A percentile compares a stretch with the other conserved stretches of the same genome.
These are phyloP conservation scores for Claviceps sp. DNA, from an alignment of 2,329 filamentous ascomycete species.

Conservation along the genomic window DNA sequence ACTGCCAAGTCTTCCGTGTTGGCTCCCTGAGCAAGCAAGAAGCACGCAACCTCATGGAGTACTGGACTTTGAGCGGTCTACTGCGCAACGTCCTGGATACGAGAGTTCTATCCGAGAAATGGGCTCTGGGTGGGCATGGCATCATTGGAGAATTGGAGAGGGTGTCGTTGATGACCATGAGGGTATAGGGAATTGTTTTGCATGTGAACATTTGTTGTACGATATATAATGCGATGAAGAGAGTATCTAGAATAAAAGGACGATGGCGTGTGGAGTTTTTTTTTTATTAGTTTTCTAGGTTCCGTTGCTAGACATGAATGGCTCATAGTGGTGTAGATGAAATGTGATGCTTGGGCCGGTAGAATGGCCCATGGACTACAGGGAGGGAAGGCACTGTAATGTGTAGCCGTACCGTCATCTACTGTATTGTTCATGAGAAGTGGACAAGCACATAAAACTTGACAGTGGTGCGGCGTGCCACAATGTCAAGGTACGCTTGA, in stretches of 20 bases:
- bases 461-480: too few species aligned
- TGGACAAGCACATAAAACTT: too few species aligned
- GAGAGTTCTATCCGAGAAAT: slow-evolving; percentile 62
- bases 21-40: slow-evolving; percentile 61
- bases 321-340: too few species aligned
- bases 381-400: too few species aligned
- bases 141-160: slow-evolving; percentile 78
- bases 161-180: slow-evolving; percentile 37
- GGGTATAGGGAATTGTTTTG: slow-evolving; percentile 22
- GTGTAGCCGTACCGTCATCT: too few species aligned
- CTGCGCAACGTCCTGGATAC: slow-evolving; percentile 59
- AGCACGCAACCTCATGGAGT: slow-evolving; percentile 72
- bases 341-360: too few species aligned
- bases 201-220: neutral
- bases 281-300: too few species aligned
- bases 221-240: neutral
- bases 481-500: too few species aligned
- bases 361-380: too few species aligned
- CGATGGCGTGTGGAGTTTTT: too few species aligned
- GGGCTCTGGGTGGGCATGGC: slow-evolving; percentile 69
- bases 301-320: too few species aligned
- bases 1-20: slow-evolving; percentile 41
- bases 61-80: slow-evolving; percentile 80
- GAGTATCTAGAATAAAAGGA: neutral
- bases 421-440: too few species aligned